Base-by-base conservation (phyloP, 176 grass and related monocot species). In the Dactylis glomerata region DNA sequence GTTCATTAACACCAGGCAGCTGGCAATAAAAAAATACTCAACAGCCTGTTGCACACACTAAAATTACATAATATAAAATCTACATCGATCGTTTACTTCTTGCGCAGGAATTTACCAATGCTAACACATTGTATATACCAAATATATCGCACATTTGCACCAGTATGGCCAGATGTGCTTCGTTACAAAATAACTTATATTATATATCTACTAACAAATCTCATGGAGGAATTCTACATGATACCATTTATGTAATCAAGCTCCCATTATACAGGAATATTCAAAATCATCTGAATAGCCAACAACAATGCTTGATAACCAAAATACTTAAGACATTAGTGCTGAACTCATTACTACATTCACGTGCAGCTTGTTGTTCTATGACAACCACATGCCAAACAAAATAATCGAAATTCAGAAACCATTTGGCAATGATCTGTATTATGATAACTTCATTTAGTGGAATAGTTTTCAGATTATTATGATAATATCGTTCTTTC, bases 21-120 rank as follows among this genome's bases (percentile, higher is more conserved):
- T 86, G 73, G 52, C 54, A 59, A 58, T 63, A 41, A 85, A 85
- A 61, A 62, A 23, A 77, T 41, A 70, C 81, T 86, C 75, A 85
- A 79, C 70, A 70, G 75, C 32, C 71, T 74, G 80, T 80, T n/a
- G 31, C 19, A 78, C 20, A 56, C 17, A 69, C 42, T 78, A 27
- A 92, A 81, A 73, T 78, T 71, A 86, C 22, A 76, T 7, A 46
- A 20, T 52, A 76, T 38, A 84, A 85, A 81, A 76, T 45, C 34
- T 40, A 13, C 36, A 65, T 84, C 59, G 2, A 59, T 44, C 45
- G 38, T 44, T 45, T 27, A 84, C 50, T 37, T 51, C 36, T 55
- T 79, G 66, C 30, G 33, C 44, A 33, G 6, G 37, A 58, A 47
- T 1, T 75, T 65, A 66, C 27, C 32, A 79, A 89, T 17, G 45